Conservation (phyloP, 345 rosid species). For the Populus euphratica region DNA sequence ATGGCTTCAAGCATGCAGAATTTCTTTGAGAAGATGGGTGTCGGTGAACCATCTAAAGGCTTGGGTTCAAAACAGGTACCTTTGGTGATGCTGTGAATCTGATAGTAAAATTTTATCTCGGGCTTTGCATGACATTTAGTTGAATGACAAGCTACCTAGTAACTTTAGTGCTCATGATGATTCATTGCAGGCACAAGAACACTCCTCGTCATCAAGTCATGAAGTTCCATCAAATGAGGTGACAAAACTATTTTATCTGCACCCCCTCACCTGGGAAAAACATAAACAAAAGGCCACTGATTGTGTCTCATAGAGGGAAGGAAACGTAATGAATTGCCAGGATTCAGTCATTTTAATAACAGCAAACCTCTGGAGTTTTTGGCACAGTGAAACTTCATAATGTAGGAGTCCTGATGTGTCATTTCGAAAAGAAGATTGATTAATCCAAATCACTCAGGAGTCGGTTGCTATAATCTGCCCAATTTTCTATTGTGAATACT, state of each 20-base stretch:
- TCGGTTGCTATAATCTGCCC: too few species aligned
- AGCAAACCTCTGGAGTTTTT: neutral
- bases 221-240: conserved; percentile 12
- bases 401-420: too few species aligned
- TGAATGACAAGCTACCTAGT: neutral
- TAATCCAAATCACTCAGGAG: too few species aligned
- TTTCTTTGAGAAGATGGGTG: conserved; percentile 29
- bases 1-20: conserved; percentile 34
- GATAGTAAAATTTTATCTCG: neutral
- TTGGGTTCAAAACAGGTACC: conserved; percentile 18
- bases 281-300: neutral
- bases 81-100: neutral
- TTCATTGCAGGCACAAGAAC: conserved; percentile 5
- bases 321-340: neutral
- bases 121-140: neutral
- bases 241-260: neutral
- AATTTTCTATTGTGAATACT: too few species aligned
- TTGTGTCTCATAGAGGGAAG: too few species aligned
- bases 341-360: neutral
- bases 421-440: too few species aligned
- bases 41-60: conserved; percentile 1
- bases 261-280: neutral
- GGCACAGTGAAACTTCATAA: too few species aligned
- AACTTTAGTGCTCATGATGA: conserved; percentile 11
- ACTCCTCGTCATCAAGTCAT: conserved; percentile 23